phyloP scores from a whole-genome alignment of 2,329 filamentous ascomycete genomes.

The Mycogone perniciosa region DNA sequence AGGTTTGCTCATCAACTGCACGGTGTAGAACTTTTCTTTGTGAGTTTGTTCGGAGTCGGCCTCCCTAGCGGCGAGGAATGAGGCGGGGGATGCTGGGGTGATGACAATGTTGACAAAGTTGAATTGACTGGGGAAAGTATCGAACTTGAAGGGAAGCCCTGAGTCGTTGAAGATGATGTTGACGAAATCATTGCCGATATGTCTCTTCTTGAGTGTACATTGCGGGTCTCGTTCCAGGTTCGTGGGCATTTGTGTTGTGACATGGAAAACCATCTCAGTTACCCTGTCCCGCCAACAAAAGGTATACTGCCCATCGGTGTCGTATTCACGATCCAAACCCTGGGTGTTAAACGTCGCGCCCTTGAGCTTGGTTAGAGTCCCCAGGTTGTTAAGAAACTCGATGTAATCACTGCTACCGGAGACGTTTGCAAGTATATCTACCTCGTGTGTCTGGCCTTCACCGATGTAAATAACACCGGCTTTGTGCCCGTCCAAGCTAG shows the following conservation, averaged over 20 bases:
- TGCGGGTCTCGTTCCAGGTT: conserved; percentile 68
- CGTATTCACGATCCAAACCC: conserved; percentile 71
- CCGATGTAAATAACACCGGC: conserved; percentile 92
- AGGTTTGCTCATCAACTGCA: conserved; percentile 80
- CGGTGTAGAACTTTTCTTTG: conserved; percentile 66
- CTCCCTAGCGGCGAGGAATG: conserved; percentile 61
- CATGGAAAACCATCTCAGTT: conserved; percentile 91
- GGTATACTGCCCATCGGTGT: conserved; percentile 78
- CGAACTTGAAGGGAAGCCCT: conserved; percentile 78
- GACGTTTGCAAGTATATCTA: conserved; percentile 80
- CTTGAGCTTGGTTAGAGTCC: conserved; percentile 73
- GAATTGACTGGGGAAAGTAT: conserved; percentile 91
- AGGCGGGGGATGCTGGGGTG: conserved; percentile 73
- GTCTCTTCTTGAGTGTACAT: conserved; percentile 80
- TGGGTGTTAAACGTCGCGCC: conserved; percentile 88
- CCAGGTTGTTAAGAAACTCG: conserved; percentile 74
- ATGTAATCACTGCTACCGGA: conserved; percentile 84
- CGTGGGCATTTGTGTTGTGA: conserved; percentile 96
- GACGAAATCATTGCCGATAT: conserved; percentile 96
- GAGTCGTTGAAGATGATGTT: conserved; percentile 98
- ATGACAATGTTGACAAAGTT: conserved; percentile 98
- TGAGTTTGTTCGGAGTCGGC: conserved; percentile 29
- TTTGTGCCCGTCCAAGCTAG: conserved; percentile 91
- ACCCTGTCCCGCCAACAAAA: conserved; percentile 94
- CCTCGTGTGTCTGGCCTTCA: conserved; percentile 74